These are phyloP conservation scores for Sphaerostilbella broomeana DNA, from an alignment of 2,329 filamentous ascomycete genomes.

Conservation along the genomic window DNA sequence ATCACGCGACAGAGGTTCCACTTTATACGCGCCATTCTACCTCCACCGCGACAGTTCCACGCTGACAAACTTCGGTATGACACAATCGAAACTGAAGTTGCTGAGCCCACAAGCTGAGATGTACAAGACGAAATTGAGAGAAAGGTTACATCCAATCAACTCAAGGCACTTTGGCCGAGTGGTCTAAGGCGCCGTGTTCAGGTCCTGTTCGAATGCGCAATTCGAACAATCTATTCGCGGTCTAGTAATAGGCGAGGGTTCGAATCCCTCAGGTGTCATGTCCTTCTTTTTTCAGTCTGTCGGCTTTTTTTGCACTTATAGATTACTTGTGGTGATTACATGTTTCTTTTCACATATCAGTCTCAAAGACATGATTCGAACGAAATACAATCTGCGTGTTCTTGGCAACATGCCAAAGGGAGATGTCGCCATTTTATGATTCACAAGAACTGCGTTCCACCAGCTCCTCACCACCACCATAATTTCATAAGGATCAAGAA, in stretches of 20 bases:
- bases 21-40: too few relatives aligned
- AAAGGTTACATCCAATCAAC: conserved; percentile 8
- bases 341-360: not conserved
- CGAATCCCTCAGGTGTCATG: conserved; percentile 27
- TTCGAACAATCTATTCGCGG: conserved; percentile 15
- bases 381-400: too few relatives aligned
- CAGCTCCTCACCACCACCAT: not conserved
- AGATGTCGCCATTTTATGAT: not conserved
- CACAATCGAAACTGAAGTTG: too few relatives aligned
- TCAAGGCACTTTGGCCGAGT: conserved; percentile 23
- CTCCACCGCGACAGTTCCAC: too few relatives aligned
- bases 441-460: not conserved
- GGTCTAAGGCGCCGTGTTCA: conserved; percentile 21
- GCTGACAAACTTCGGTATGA: too few relatives aligned
- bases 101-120: too few relatives aligned
- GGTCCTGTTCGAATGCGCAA: not conserved
- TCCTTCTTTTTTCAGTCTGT: conserved; percentile 2
- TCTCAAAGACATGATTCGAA: too few relatives aligned
- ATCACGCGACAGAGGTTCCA: too few relatives aligned
- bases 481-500: not conserved
- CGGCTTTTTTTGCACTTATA: not conserved
- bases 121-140: too few relatives aligned
- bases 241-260: conserved; percentile 27
- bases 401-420: not conserved
- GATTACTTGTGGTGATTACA: not conserved